Evolutionary conservation across 768 basidiomycete genomes (phyloP), one percentile per base, ranked within the genome.

Genomic region (Leucocoprinus leucothites): DNA sequence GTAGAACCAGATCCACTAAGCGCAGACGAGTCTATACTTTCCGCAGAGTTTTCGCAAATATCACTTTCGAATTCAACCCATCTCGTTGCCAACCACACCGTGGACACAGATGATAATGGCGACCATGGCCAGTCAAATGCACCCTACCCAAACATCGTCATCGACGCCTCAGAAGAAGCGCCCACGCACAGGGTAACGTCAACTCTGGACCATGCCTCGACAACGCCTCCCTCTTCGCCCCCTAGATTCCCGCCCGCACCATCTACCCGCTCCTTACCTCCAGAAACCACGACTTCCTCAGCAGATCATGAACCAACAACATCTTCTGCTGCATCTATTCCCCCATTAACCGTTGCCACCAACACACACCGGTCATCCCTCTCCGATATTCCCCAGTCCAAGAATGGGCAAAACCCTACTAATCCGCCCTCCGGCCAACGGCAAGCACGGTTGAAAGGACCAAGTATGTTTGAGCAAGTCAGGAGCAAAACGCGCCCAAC

Each of bases 401-500:
- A 36, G 21, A 43, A 53, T 36, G 28, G 19, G 25, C 46, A 25
- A 26, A 31, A 5, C 11, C 45, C 35, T 14, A 9, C 16, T 9
- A 63, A 69, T 48, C 74, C 72, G 52, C 58, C 65, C 35, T 61
- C 67, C 57, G 57, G 48, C 11, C 81, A 82, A 63, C 73, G 73
- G 51, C 67, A 70, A 36, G 70, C 75, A 26, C 82, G 82, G 19
- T 85, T 87, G 3, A 64, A 69, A 11, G 87, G 89, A 18, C 88
- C 88, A 9, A 89, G 86, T 61, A 67, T 73, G 3, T 76, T 95
- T 44, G 89, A 94, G 65, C 89, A 85, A 69, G 85, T 92, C 31
- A 72, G 89, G 48, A 92, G 89, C 69, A 87, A 82, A 68, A 96
- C 94, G 0, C 75, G 94, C n/a, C 94, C 90, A 16, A 69, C 78